A percentile compares a stretch with the other conserved stretches of the same genome.
Conservation (phyloP, 225 moss, liverwort and hornwort species). For the Asterella californica region DNA sequence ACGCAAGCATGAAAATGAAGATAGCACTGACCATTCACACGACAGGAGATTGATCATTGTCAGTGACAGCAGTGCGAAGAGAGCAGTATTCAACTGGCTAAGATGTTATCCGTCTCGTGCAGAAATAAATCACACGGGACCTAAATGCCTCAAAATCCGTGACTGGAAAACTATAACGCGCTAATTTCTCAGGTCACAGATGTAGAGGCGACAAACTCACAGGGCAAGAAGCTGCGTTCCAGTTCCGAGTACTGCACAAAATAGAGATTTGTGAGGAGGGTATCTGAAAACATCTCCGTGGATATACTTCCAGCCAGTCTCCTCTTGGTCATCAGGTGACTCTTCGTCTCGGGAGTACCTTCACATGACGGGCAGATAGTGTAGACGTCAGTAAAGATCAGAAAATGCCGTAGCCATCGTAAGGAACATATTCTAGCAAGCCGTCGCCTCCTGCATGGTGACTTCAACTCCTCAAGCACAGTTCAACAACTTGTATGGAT, state of each 20-base stretch:
- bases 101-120: too few species aligned
- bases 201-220: conserved; percentile 45
- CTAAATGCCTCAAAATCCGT: too few species aligned
- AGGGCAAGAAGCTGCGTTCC: conserved; percentile 91
- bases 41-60: not conserved
- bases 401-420: too few species aligned
- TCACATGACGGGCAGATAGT: not conserved
- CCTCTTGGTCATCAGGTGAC: conserved; percentile 84
- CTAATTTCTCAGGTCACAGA: not conserved
- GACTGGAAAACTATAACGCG: too few species aligned
- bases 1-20: conserved; percentile 81
- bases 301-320: conserved; percentile 98
- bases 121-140: too few species aligned
- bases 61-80: not conserved
- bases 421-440: too few species aligned
- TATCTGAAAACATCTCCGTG: conserved; percentile 97
- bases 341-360: conserved; percentile 96
- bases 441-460: too few species aligned
- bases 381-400: not conserved
- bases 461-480: too few species aligned
- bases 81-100: too few species aligned
- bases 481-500: too few species aligned
- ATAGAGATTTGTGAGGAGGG: conserved; percentile 78
- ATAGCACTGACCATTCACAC: conserved; percentile 54
- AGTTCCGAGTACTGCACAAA: conserved; percentile 91